Evolutionary conservation across 1,139 yeast genomes (phyloP), one percentile per base, ranked within the genome.

Genomic region (Hyphopichia fennica): DNA sequence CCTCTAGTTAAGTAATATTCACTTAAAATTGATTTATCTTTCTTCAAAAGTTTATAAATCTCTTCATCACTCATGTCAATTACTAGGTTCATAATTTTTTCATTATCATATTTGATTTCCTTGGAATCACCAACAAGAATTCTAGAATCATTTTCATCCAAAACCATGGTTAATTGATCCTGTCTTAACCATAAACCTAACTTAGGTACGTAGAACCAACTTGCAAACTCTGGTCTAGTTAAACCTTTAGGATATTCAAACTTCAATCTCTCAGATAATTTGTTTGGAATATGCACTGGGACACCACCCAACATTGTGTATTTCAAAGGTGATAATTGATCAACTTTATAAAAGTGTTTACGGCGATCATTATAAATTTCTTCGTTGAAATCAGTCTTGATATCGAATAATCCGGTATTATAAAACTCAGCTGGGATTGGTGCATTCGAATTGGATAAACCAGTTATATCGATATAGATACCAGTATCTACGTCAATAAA

Each of bases 401-500:
- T 43, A 11, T 14, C 39, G 20, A 49, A 47, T 34, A 41, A 46
- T 9, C 48, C 49, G 9, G 38, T 20, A 8, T 41, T 35, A 31
- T 46, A 43, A 43, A 43, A 51, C 17, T 46, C 45, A 6, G 39
- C 40, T 2, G 54, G 52, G n/a, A 49, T 35, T 10, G 29, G 19
- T 11, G 45, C 49, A 10, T 45, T 42, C 43, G 56, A 45, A 11
- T 25, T 31, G 16, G 43, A 37, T 29, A 50, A 46, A 6, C 53
- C 68, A 13, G 69, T 64, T 40, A 65, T 63, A 47, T 65, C 70
- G 39, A 65, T 62, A 41, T 63, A 65, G 34, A 62, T 49, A 13
- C 70, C 69, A 7, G 68, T 54, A 41, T 62, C 65, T n/a, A 62
- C 53, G 44, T 64, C 70, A 35, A 63, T 61, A 45, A 65, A 63